Conservation (phyloP, 129 eudicot genomes). For the Tagetes erecta region DNA sequence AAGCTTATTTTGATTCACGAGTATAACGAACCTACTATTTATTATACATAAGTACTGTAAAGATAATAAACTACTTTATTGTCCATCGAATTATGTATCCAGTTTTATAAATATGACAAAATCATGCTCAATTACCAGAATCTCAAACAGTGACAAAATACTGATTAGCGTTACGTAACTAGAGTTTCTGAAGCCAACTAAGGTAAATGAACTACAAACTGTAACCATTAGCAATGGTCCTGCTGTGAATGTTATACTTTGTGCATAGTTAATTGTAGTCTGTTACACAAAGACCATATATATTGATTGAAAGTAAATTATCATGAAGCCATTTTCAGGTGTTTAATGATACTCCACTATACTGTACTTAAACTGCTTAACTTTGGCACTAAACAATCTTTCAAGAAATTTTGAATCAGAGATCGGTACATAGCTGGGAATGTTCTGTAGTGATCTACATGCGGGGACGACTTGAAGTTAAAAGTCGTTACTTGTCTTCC, state of each 20-base stretch:
- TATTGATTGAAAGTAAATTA: background rate
- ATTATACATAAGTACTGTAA: no score
- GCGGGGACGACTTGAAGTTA: conserved; percentile 75
- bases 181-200: no score
- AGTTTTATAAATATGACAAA: no score
- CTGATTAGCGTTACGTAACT: no score
- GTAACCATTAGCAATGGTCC: background rate
- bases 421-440: conserved; percentile 59
- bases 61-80: no score
- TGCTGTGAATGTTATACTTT: conserved; percentile 13
- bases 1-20: no score
- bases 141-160: no score
- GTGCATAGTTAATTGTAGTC: conserved; percentile 10
- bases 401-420: conserved; percentile 51
- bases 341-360: background rate
- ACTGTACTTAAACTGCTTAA: conserved; percentile 10
- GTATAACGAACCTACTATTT: no score
- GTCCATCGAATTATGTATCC: no score
- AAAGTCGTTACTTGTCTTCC: conserved; percentile 57
- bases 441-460: conserved; percentile 84
- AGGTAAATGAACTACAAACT: background rate
- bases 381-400: conserved; percentile 42
- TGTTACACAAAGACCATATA: conserved; percentile 13
- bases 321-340: conserved; percentile 7
- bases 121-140: no score